These are phyloP conservation scores for Yamadazyma oceani DNA, from an alignment of 1,139 yeast species.

Conservation along the genomic window DNA sequence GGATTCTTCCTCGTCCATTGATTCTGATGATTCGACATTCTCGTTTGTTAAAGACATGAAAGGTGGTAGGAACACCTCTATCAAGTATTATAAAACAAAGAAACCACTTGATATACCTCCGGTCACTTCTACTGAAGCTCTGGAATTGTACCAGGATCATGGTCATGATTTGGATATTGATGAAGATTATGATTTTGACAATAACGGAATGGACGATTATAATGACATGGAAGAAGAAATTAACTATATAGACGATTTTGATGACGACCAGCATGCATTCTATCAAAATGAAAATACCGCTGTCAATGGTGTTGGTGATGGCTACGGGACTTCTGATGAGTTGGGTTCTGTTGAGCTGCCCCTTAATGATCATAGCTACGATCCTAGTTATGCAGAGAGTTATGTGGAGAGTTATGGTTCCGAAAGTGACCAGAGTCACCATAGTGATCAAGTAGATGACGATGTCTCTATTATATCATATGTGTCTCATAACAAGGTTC, in stretches of 20 bases:
- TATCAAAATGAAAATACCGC: too few relatives aligned
- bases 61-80: constrained; percentile 62
- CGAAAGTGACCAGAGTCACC: neutral
- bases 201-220: constrained; percentile 51
- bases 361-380: neutral
- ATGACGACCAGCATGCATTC: constrained; percentile 11
- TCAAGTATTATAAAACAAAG: constrained; percentile 55
- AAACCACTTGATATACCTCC: neutral
- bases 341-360: neutral
- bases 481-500: constrained; percentile 12
- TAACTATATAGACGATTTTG: constrained; percentile 52
- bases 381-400: constrained; percentile 1
- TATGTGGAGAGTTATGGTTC: too few relatives aligned
- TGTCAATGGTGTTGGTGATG: neutral
- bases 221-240: constrained; percentile 41
- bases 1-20: constrained; percentile 11
- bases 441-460: neutral
- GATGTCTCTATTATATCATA: constrained; percentile 1
- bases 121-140: constrained; percentile 5
- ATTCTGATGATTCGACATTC: constrained; percentile 28
- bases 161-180: constrained; percentile 38
- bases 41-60: constrained; percentile 56
- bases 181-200: constrained; percentile 48
- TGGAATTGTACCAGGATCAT: constrained; percentile 23
- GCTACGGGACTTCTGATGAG: neutral